phyloP scores from a whole-genome alignment of 2,329 filamentous ascomycete genomes.

The Fusarium transvaalense region DNA sequence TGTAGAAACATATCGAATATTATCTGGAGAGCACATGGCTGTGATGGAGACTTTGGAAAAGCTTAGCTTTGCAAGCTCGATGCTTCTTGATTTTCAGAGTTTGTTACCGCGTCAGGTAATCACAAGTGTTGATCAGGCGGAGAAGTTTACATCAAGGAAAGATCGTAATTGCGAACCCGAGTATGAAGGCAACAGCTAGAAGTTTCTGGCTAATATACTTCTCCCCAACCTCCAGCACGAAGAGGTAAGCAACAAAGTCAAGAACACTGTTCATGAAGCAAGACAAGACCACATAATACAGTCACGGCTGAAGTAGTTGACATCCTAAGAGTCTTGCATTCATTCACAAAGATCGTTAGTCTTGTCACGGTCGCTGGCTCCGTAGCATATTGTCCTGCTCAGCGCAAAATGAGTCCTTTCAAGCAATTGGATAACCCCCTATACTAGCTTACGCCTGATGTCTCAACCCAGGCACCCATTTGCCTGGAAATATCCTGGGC shows the following conservation, averaged over 20 bases:
- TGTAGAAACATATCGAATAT: constrained; percentile 7
- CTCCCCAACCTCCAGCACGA: background rate
- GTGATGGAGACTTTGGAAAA: too few relatives aligned
- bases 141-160: background rate
- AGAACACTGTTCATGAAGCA: background rate
- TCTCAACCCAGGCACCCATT: background rate
- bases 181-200: background rate
- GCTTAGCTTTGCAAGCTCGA: too few relatives aligned
- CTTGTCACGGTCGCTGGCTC: background rate
- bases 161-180: background rate
- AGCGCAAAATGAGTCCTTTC: background rate
- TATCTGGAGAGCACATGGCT: background rate
- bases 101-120: constrained; percentile 6
- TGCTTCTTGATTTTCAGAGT: too few relatives aligned
- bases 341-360: background rate
- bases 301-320: background rate
- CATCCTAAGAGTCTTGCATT: background rate
- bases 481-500: background rate
- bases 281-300: background rate
- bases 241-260: background rate
- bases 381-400: background rate
- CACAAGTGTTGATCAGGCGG: constrained; percentile 8
- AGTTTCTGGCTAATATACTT: background rate
- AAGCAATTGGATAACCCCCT: background rate
- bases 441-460: constrained; percentile 2